A percentile compares a stretch with the other conserved stretches of the same genome.
Evolutionary conservation across 345 rosid species (phyloP).

Genomic region (Luvunga scandens): DNA sequence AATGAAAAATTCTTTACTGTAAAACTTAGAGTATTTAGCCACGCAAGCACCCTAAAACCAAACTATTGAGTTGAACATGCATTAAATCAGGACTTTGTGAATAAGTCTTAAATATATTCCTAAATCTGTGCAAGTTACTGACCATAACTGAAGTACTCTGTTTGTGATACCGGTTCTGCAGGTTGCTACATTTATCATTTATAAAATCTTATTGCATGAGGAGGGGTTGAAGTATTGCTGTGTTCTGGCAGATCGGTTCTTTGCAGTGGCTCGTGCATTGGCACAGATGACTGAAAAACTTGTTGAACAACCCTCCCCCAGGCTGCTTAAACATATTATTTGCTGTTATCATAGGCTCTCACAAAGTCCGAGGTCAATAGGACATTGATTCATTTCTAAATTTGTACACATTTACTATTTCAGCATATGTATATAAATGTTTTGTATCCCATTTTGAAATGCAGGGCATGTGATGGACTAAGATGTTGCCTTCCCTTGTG

Average conservation of each 20-base stretch:
- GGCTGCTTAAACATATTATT: conserved; percentile 33
- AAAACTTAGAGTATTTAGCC: background rate
- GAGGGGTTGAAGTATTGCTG: conserved; percentile 49
- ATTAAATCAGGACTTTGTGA: background rate
- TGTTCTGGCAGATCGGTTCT: conserved; percentile 31
- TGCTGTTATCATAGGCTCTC: conserved; percentile 53
- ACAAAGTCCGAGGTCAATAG: conserved; percentile 38
- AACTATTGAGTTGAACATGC: background rate
- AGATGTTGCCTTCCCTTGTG: conserved; percentile 15
- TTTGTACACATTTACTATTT: background rate
- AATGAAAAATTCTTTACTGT: background rate
- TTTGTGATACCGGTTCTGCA: conserved; percentile 19
- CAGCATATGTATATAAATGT: background rate
- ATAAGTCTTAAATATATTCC: background rate
- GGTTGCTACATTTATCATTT: conserved; percentile 46
- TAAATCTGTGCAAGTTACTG: background rate
- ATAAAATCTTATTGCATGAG: conserved; percentile 27
- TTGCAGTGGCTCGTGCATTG: conserved; percentile 23
- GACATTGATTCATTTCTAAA: background rate
- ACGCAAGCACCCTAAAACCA: background rate
- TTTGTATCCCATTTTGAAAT: background rate
- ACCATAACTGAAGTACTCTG: background rate
- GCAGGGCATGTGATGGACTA: conserved; percentile 25
- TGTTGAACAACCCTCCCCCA: conserved; percentile 5
- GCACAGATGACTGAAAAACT: conserved; percentile 24